Percentiles rank a stretch among this genome's conserved stretches.
phyloP scores from a whole-genome alignment of 805 yeast genomes.

The Candida gorgasii region DNA sequence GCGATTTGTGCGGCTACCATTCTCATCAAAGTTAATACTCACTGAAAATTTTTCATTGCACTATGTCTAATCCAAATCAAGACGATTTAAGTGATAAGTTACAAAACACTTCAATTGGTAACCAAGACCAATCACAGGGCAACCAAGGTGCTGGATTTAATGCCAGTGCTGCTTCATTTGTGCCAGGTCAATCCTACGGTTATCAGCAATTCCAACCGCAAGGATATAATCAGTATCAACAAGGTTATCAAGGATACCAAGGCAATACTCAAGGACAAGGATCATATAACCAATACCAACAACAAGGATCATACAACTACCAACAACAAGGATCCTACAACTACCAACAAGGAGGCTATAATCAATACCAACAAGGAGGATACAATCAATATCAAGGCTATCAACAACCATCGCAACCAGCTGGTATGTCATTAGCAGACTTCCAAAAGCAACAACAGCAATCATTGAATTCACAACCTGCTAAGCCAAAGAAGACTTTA shows the following conservation, averaged over 20 bases:
- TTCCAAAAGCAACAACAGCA: constrained; percentile 68
- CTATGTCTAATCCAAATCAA: constrained; percentile 21
- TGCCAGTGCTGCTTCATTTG: constrained; percentile 53
- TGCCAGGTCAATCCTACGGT: constrained; percentile 43
- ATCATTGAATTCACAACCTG: constrained; percentile 32
- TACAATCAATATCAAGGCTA: constrained; percentile 17
- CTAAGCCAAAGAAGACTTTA: constrained; percentile 67
- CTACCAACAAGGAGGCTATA: constrained; percentile 14
- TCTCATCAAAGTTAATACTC: constrained; percentile 2
- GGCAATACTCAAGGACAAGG: constrained; percentile 8
- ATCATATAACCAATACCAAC: constrained; percentile 8
- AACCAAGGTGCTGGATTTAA: constrained; percentile 32
- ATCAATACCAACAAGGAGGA: constrained; percentile 22
- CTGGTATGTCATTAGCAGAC: constrained; percentile 73
- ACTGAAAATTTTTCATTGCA: constrained; percentile 8
- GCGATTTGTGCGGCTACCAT: constrained; percentile 3
- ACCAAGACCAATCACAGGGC: constrained; percentile 15
- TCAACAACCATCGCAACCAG: constrained; percentile 18
- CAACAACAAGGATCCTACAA: constrained; percentile 15
- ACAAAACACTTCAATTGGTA: constrained; percentile 41
- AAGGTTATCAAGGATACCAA: constrained; percentile 6
- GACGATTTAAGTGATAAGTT: constrained; percentile 47
- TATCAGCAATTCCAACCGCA: constrained; percentile 18
- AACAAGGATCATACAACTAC: background rate
- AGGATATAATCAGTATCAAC: background rate